These are phyloP conservation scores for Phytopythium delawarense DNA, from an alignment of 352 stramenopile species.

Conservation along the genomic window DNA sequence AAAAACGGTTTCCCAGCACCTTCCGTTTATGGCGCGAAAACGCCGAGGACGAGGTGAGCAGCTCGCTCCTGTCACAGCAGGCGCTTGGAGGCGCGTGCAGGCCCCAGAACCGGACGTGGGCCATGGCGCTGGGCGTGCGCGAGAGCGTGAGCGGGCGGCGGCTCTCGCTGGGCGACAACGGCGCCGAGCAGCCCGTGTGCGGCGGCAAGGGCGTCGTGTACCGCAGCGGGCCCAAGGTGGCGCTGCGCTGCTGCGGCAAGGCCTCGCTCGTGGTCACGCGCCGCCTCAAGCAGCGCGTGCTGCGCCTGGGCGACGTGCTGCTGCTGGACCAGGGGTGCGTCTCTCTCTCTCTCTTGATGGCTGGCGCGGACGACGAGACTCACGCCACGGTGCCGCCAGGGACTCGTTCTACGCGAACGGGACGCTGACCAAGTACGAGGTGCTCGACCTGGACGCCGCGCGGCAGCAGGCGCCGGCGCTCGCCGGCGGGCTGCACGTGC, in stretches of 20 bases:
- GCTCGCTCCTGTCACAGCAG: no score
- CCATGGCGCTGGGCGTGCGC: slow-evolving; percentile 53
- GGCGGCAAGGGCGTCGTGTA: slow-evolving; percentile 67
- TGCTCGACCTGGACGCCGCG: slow-evolving; percentile 44
- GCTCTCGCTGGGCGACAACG: slow-evolving; percentile 37
- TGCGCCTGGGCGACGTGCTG: slow-evolving; percentile 70
- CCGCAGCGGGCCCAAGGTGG: slow-evolving; percentile 58
- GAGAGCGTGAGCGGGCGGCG: slow-evolving; percentile 70
- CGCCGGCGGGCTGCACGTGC: slow-evolving; percentile 29
- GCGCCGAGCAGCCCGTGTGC: slow-evolving; percentile 53
- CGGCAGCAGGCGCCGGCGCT: slow-evolving; percentile 12
- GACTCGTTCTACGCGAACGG: slow-evolving; percentile 83
- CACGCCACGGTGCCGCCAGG: slow-evolving; percentile 8
- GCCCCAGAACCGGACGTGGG: no score
- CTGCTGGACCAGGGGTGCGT: slow-evolving; percentile 46
- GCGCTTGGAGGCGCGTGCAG: no score
- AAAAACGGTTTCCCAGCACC: no score
- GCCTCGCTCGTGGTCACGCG: slow-evolving; percentile 69
- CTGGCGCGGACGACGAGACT: not conserved
- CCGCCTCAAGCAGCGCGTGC: slow-evolving; percentile 67
- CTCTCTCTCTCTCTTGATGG: not conserved
- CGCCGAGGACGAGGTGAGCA: no score
- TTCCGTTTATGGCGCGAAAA: no score
- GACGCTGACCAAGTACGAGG: slow-evolving; percentile 82
- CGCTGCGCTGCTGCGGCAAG: slow-evolving; percentile 74